These are phyloP conservation scores for Ceriops decandra DNA, from an alignment of 345 rosid species.

Conservation along the genomic window DNA sequence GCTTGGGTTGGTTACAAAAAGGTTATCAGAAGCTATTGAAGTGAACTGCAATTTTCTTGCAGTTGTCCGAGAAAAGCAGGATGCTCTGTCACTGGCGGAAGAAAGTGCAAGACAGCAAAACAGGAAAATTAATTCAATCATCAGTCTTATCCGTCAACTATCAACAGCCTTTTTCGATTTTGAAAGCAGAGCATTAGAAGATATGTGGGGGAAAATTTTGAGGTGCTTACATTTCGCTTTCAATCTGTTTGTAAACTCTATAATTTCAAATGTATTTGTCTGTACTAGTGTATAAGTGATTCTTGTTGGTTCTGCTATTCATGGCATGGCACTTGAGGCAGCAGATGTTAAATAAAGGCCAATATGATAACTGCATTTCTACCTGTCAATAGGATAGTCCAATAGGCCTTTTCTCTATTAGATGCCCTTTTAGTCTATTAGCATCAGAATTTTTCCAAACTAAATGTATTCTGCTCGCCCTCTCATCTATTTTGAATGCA, in stretches of 20 bases:
- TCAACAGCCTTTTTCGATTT: conserved; percentile 33
- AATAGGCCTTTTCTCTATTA: too few species aligned
- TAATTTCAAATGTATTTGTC: not conserved
- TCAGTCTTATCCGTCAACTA: conserved; percentile 33
- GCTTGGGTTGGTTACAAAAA: conserved; percentile 31
- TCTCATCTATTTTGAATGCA: too few species aligned
- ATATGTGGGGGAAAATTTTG: conserved; percentile 31
- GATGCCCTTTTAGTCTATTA: not conserved
- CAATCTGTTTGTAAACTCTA: conserved; percentile 19
- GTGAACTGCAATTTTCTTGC: conserved; percentile 42
- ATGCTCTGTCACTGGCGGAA: conserved; percentile 29
- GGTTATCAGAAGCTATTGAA: conserved; percentile 32
- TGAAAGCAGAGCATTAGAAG: conserved; percentile 42
- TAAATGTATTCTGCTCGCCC: too few species aligned
- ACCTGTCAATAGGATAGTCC: too few species aligned
- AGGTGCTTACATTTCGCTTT: conserved; percentile 39
- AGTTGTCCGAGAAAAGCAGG: conserved; percentile 28
- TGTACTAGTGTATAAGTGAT: too few species aligned
- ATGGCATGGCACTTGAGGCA: too few species aligned
- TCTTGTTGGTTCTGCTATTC: too few species aligned
- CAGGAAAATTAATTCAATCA: conserved; percentile 44
- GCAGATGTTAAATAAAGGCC: too few species aligned
- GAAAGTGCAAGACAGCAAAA: conserved; percentile 41
- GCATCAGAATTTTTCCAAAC: too few species aligned
- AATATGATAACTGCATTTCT: too few species aligned